Evolutionary conservation across 129 eudicot genomes (phyloP).

Genomic region (Lactuca sativa): DNA sequence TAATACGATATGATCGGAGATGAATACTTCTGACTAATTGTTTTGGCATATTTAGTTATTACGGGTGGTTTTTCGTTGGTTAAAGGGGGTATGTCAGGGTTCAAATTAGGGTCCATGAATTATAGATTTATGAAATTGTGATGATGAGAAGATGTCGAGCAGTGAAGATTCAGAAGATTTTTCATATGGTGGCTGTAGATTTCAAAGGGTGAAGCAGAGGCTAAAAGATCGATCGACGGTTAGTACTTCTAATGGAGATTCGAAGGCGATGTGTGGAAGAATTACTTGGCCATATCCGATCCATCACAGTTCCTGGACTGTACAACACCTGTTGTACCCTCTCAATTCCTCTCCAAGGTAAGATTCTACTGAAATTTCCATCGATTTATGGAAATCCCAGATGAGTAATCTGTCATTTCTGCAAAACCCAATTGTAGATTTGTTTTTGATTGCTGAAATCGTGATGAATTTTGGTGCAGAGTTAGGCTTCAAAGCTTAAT

Average conservation of each 20-base stretch:
- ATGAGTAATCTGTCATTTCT: background rate
- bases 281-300: no score
- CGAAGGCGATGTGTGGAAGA: no score
- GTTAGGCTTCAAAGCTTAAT: conserved; percentile 62
- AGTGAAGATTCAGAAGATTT: conserved; percentile 28
- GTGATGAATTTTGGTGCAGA: conserved; percentile 37
- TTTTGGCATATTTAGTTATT: no score
- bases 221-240: conserved; percentile 38
- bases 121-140: conserved; percentile 18
- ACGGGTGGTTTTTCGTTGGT: no score
- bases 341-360: conserved; percentile 39
- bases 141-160: conserved; percentile 37
- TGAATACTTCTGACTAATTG: no score
- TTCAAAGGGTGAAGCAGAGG: conserved; percentile 37
- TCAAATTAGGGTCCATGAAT: conserved; percentile 8
- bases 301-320: conserved; percentile 67
- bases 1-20: no score
- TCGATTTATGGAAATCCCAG: background rate
- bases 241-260: no score
- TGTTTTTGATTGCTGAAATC: background rate
- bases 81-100: no score
- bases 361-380: background rate
- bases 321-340: conserved; percentile 62
- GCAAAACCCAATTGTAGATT: background rate
- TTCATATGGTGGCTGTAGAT: conserved; percentile 26